A percentile compares a stretch with the other conserved stretches of the same genome.
phyloP scores from a whole-genome alignment of 768 basidiomycete species.

The Sporobolomyces pararoseus region DNA sequence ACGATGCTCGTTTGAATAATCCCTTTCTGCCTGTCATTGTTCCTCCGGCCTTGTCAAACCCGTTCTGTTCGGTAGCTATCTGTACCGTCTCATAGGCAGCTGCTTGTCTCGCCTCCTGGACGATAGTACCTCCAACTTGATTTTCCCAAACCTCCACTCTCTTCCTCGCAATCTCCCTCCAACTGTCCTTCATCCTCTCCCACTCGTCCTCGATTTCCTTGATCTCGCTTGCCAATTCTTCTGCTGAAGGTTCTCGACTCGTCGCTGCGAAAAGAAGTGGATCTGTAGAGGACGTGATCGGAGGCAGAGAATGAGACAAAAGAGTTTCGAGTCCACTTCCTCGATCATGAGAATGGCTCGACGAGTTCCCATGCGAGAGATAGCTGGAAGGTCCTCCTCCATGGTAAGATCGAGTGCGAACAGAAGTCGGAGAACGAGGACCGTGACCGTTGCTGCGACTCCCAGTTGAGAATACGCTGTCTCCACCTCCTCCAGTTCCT shows the following conservation, averaged over 20 bases:
- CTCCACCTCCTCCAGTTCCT: background rate
- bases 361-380: background rate
- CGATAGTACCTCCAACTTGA: background rate
- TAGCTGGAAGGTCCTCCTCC: background rate
- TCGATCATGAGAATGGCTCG: conserved; percentile 2
- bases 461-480: conserved; percentile 5
- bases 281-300: conserved; percentile 24
- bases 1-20: conserved; percentile 13
- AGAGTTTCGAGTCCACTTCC: background rate
- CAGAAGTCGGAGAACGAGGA: background rate
- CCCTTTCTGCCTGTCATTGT: background rate
- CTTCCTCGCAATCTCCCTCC: background rate
- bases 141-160: background rate
- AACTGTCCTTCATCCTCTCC: conserved; percentile 13
- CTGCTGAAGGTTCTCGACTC: background rate
- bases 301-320: conserved; percentile 3
- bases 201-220: conserved; percentile 31
- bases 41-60: background rate
- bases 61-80: background rate
- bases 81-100: background rate
- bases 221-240: background rate
- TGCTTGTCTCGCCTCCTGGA: background rate
- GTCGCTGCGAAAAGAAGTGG: conserved; percentile 27
- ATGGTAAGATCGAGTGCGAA: background rate
- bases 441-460: background rate